Conservation (phyloP, 2,329 filamentous ascomycete genomes). For the Sporothrix protearum region DNA sequence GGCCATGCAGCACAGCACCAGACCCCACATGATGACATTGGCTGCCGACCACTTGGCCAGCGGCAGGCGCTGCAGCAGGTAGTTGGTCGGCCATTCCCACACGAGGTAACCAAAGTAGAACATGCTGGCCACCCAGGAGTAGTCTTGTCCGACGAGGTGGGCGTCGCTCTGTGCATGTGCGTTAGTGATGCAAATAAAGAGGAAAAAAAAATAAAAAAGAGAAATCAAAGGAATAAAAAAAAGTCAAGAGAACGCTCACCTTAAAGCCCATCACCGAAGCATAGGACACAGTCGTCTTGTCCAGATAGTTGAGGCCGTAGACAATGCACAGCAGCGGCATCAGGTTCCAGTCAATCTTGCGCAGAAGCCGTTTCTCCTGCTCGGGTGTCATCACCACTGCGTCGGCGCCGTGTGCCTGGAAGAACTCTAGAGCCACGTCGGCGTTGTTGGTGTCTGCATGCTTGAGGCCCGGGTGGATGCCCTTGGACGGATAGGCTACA, state of each 20-base stretch:
- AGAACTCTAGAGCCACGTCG: conserved; percentile 44
- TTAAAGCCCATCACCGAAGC: conserved; percentile 53
- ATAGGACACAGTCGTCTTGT: conserved; percentile 44
- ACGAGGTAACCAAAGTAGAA: conserved; percentile 49
- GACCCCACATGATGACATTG: conserved; percentile 63
- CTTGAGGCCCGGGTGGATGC: conserved; percentile 28
- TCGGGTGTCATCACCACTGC: conserved; percentile 39
- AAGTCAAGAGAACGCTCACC: conserved; percentile 15
- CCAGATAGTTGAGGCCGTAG: conserved; percentile 57
- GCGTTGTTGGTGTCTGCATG: conserved; percentile 41
- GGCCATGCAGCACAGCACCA: conserved; percentile 57
- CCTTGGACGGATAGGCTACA: background rate
- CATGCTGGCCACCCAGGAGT: conserved; percentile 51
- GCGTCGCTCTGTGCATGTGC: conserved; percentile 37
- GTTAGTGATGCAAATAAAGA: background rate
- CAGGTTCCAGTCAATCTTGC: conserved; percentile 46
- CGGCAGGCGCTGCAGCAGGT: conserved; percentile 60
- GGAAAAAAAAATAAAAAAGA: too few species aligned
- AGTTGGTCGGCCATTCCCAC: conserved; percentile 65
- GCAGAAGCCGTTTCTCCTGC: conserved; percentile 40
- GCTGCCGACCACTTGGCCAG: conserved; percentile 63
- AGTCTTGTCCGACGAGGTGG: conserved; percentile 42
- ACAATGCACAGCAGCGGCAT: conserved; percentile 54
- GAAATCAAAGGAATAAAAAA: background rate
- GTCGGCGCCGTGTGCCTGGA: conserved; percentile 37